Evolutionary conservation across 1,139 yeast species (phyloP), one percentile per base, ranked within the genome.

Genomic region (Diutina sp.): DNA sequence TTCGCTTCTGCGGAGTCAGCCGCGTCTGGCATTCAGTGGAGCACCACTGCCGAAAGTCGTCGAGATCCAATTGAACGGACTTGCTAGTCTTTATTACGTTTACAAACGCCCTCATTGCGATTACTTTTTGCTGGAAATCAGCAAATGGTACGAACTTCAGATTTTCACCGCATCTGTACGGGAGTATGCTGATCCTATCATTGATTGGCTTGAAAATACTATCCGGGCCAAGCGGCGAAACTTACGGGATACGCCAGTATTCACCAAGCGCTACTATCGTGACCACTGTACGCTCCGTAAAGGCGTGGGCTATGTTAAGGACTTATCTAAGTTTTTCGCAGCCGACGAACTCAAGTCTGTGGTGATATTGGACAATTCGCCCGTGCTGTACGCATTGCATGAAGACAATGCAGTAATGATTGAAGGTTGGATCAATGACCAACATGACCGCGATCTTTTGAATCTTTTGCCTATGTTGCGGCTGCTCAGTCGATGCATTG

Each of bases 401-500:
- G 89, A 84, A 60, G 84, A 85, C 62, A 93, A 93, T 66, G 99
- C 97, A 0, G 84, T 93, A 46, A 84, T 87, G 72, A 90, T 93
- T 25, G 97, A 91, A 69, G 98, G 99, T 52, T 93, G 99, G 99
- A 90, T 93, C 60, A 90, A 89, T 65, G 99, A 93, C 69, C 96
- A 95, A 25, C 82, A 85, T 53, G 99, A 93, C 67, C 77, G 85
- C 30, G 96, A 90, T 64, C 73, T 93, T 58, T 72, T 93, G 67
- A 84, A 89, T 64, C 71, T 93, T 56, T 70, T 93, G 55, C 98
- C 99, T 1, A 72, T 93, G 67, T 73, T 93, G 57, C 83, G 87
- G 63, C 87, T 96, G 44, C 71, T 93, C 63, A 78, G 96, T 59
- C 80, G 83, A 61, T 82, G 93, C 44, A 84, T 90, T 7, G 99